Evolutionary conservation across 768 basidiomycete genomes (phyloP), one percentile per base, ranked within the genome.

Genomic region (Stropharia rugosoannulata): DNA sequence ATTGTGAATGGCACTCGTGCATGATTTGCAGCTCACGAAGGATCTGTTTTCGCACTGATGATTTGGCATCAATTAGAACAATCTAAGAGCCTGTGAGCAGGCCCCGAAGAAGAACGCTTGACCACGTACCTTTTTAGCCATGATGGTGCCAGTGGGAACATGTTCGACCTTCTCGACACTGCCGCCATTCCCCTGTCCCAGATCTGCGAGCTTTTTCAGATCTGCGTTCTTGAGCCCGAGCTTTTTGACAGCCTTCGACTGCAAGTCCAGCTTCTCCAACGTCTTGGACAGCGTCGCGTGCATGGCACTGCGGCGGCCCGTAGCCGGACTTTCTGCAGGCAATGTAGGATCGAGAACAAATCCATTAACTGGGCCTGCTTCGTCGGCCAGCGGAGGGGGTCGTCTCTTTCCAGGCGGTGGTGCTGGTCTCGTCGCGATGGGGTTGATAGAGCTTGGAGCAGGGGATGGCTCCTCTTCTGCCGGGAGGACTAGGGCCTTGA

Each of bases 21-120:
- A 98, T 95, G 77, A 99, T 99, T 64, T 98, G 95, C 58, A 99
- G 77, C 69, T 99, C 97, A 55, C 97, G 90, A 27, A 98, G 80
- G 63, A 99, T 98, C 74, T 99, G 97, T 70, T 98, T 99, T 56
- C 95, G 82, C 25, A 98, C 92, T 2, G 93, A 84, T 5, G 95
- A 92, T 68, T 97, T 97, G 13, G 94, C 95, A 71, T 96, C 94
- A 68, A 97, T 96, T 58, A 95, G 82, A 27, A 97, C 93, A 66
- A 94, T 92, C 95, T 96, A 59, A 56, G 51, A 19, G 56, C 38
- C 38, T 32, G 45, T 58, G 22, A 47, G 53, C 32, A 54, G 44
- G 49, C 27, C 36, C n/a, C 36, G n/a, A 40, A 9, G 29, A 5
- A 12, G 1, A 43, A 39, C 22, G 32, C 8, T 19, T 10, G n/a